phyloP scores from a whole-genome alignment of 2,329 filamentous ascomycete genomes.

The Colletotrichum viniferum region DNA sequence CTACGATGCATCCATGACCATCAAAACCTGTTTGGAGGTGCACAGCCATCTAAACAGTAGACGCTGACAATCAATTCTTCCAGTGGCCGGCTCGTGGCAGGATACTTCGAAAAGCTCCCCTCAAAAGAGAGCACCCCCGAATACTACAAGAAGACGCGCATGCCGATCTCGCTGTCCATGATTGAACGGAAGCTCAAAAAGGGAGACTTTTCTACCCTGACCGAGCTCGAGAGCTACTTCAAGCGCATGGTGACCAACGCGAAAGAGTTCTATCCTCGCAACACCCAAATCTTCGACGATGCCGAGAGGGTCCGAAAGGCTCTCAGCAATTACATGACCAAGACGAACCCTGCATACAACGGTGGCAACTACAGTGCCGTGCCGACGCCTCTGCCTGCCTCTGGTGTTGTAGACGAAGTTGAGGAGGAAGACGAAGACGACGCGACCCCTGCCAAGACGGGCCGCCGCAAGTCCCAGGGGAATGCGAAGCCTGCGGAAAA shows the following conservation, averaged over 20 bases:
- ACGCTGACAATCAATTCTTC: not conserved
- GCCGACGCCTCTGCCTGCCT: conserved; percentile 74
- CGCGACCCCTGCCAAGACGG: conserved; percentile 9
- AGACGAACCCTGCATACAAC: conserved; percentile 83
- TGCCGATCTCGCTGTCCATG: conserved; percentile 79
- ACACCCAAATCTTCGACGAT: conserved; percentile 77
- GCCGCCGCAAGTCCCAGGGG: conserved; percentile 14
- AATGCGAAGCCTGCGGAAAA: conserved; percentile 25
- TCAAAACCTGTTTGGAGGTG: not conserved
- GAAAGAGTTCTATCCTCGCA: conserved; percentile 80
- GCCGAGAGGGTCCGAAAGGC: conserved; percentile 87
- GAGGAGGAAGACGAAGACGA: conserved; percentile 22
- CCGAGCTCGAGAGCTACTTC: conserved; percentile 80
- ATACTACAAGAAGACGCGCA: conserved; percentile 78
- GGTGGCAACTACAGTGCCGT: conserved; percentile 68
- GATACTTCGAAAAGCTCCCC: conserved; percentile 75
- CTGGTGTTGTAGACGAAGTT: conserved; percentile 31
- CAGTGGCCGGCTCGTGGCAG: conserved; percentile 76
- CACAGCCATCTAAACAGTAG: not conserved
- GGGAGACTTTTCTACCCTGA: conserved; percentile 71
- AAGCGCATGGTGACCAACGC: conserved; percentile 89
- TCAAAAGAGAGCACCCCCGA: conserved; percentile 67
- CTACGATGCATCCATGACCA: not conserved
- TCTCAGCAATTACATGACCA: conserved; percentile 86
- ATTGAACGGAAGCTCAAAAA: conserved; percentile 77